Base-by-base conservation (phyloP, 768 basidiomycete species). In the Russula sp. region DNA sequence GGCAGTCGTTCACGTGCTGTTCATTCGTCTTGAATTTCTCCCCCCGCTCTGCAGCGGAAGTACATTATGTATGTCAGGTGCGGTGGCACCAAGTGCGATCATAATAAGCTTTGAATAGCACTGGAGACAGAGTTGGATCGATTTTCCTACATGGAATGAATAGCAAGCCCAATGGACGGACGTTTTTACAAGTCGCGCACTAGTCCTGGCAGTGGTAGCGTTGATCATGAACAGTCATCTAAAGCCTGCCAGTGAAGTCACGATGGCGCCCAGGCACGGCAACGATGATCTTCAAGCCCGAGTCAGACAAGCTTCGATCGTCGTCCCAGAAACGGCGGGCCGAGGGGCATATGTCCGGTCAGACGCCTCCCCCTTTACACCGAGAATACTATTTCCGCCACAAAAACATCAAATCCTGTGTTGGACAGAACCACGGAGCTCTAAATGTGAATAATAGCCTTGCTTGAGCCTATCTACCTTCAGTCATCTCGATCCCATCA, bases 401-500 rank as follows among this genome's bases (percentile, higher is more conserved):
- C 37, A 50, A 34, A 13, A 49, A 22, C n/a, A 16, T 14, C 31
- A 51, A 52, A 52, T 45, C 44, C 31, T 53, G 13, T 16, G 13
- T 59, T 10, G 20, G 6, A n/a, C 11, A 40, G 27, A 42, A n/a
- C 22, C 35, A 39, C 7, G 48, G 16, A 14, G 9, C 31, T 34
- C 8, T 35, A 47, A 31, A 35, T 32, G 4, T 48, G 1, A 48
- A 45, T 44, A 16, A 37, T 22, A 35, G 32, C 3, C 34, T 37
- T 31, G 37, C 18, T 39, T 39, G 16, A 31, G n/a, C 22, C 35
- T 53, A 53, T 45, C 60, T 55, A 55, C 73, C 68, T 70, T 83
- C 79, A 31, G 75, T 68, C 81, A 89, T 88, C 77, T 92, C 91
- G 49, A 90, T 77, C 14, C 74, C 77, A 65, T 88, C 87, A 64